A percentile compares a stretch with the other conserved stretches of the same genome.
Evolutionary conservation across 495 filamentous ascomycete genomes (phyloP).

Genomic region (Collariella sp.): DNA sequence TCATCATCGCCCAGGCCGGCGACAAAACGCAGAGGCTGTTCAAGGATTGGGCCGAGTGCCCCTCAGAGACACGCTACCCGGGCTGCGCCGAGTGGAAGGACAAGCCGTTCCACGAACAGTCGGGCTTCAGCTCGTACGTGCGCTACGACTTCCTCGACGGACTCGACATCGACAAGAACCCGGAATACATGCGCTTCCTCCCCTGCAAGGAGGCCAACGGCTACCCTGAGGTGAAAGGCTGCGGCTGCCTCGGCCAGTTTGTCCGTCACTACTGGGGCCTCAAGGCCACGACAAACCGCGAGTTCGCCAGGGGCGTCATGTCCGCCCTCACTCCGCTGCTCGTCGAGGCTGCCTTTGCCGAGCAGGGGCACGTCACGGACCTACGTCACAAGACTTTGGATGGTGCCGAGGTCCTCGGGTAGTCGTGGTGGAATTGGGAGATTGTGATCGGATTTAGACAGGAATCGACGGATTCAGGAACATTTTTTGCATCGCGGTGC

Average conservation of each 20-base stretch:
- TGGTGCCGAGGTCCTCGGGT: constrained; percentile 12
- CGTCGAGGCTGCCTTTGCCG: constrained; percentile 13
- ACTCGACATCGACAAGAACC: constrained; percentile 16
- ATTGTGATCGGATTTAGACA: too few relatives aligned
- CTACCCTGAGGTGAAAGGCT: constrained; percentile 11
- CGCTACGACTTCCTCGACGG: constrained; percentile 26
- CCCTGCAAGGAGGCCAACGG: constrained; percentile 28
- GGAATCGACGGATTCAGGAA: too few relatives aligned
- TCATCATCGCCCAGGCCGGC: constrained; percentile 25
- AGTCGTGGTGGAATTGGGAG: neutral
- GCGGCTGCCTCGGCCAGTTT: constrained; percentile 20
- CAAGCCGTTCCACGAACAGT: constrained; percentile 23
- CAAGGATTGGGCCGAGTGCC: constrained; percentile 27
- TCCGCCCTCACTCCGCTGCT: constrained; percentile 18
- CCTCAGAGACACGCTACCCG: constrained; percentile 20
- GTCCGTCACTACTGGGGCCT: constrained; percentile 26
- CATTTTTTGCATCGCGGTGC: neutral
- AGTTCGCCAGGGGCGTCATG: constrained; percentile 20
- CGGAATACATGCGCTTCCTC: constrained; percentile 17
- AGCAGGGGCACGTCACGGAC: constrained; percentile 11
- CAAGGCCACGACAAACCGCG: constrained; percentile 14
- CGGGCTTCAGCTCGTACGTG: constrained; percentile 24
- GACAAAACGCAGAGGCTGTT: constrained; percentile 22
- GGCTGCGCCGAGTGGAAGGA: constrained; percentile 23
- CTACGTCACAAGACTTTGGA: constrained; percentile 13